phyloP scores from a whole-genome alignment of 495 filamentous ascomycete species.

The Penicillium robsamsonii region DNA sequence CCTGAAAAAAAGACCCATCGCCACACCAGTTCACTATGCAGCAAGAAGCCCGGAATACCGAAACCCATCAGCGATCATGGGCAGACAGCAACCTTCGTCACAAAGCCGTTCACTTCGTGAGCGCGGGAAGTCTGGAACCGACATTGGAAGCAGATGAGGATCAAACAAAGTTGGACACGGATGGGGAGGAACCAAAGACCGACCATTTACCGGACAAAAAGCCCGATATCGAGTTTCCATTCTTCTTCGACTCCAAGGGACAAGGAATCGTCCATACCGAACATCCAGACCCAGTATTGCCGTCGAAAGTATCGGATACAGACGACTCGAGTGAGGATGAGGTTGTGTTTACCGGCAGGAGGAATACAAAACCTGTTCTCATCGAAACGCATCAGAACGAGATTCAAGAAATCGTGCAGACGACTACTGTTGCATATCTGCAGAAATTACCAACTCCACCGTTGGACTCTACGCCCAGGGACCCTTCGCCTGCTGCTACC shows the following conservation, averaged over 20 bases:
- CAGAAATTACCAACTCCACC: not conserved
- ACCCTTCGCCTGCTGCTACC: not conserved
- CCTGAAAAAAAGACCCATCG: conserved; percentile 13
- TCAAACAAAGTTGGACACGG: not conserved
- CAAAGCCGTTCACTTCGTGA: conserved; percentile 69
- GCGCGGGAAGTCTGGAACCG: conserved; percentile 59
- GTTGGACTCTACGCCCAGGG: not conserved
- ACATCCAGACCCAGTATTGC: conserved; percentile 16
- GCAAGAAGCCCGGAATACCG: conserved; percentile 77
- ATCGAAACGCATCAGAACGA: conserved; percentile 19
- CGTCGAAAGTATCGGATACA: conserved; percentile 2
- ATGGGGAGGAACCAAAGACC: conserved; percentile 4
- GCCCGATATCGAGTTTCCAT: conserved; percentile 8
- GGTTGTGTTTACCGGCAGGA: conserved; percentile 41
- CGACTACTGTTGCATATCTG: not conserved
- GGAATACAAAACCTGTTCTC: conserved; percentile 13
- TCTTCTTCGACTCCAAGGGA: conserved; percentile 28
- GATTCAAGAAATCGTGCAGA: conserved; percentile 14
- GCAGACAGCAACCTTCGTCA: conserved; percentile 44
- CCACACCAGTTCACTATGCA: conserved; percentile 56
- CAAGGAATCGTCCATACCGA: conserved; percentile 17
- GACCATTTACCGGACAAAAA: conserved; percentile 2
- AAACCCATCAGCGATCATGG: conserved; percentile 50
- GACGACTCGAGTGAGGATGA: conserved; percentile 44
- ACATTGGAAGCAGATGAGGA: conserved; percentile 7